Base-by-base conservation (phyloP, 768 basidiomycete species). In the Tulasnella sp. region DNA sequence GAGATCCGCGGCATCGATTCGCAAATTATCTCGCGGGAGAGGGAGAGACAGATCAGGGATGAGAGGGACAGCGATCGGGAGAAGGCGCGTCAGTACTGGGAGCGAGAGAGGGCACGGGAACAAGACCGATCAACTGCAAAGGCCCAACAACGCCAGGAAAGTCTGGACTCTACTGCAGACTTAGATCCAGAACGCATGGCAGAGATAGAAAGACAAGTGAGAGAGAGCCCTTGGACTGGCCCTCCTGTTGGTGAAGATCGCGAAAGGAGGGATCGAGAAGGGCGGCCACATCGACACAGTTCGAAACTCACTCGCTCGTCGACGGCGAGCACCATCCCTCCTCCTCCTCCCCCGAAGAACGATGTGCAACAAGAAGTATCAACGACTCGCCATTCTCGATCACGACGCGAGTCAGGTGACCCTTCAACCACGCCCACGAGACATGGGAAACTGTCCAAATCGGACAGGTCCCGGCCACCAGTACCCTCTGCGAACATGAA, bases 21-120 rank as follows among this genome's bases (percentile, higher is more conserved):
- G 32, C 42, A 56, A 24, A 42, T 24, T 17, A 43, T 43, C 15
- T 38, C 42, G 23, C 30, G 42, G 52, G 55, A 56, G 55, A 38
- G 42, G 3, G 55, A 56, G n/a, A 38, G 45, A 24, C 55, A 56
- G 15, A 43, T 45, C 11, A 56, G 34, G 27, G 42, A 56, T 26
- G 55, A 56, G 27, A 21, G 45, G 42, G 55, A 56, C 19, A 24
- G 41, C 26, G 55, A 38, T 27, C 55, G 55, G 24, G 42, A 56
- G 42, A 56, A 29, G 24, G 55, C 42, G 10, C 43, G 55, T 26
- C 41, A 44, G 1, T 29, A 48, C 26, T 48, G 42, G 55, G 43
- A 56, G 42, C 24, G 34, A 11, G 54, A 56, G 32, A 32, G n/a
- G 23, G 53, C n/a, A 13, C 42, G 56, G 23, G 56, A 58, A 48